Conservation (phyloP, 2,329 filamentous ascomycete genomes). For the Diaporthe sp. region DNA sequence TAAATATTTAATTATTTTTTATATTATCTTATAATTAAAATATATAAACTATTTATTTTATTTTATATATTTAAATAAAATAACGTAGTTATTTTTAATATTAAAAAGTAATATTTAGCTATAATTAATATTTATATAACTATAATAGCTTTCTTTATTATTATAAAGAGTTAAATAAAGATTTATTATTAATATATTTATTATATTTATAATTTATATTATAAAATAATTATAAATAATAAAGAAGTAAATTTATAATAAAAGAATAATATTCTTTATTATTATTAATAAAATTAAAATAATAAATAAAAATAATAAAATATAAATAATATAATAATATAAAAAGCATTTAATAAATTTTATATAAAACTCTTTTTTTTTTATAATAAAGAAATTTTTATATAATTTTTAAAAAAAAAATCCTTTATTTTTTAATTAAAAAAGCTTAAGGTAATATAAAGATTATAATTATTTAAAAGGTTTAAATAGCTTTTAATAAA, state of each 20-base stretch:
- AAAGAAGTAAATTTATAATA: background rate
- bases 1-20: background rate
- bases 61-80: background rate
- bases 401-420: no score
- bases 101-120: background rate
- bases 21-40: background rate
- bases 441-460: background rate
- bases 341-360: background rate
- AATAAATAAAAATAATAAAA: background rate
- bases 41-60: background rate
- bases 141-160: no score
- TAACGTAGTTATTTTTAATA: background rate
- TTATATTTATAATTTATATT: background rate
- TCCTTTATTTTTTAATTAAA: no score
- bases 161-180: no score
- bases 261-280: background rate
- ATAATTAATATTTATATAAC: background rate
- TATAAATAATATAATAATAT: background rate
- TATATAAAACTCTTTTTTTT: background rate
- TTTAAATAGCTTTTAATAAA: background rate
- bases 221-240: background rate
- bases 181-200: background rate
- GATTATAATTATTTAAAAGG: background rate
- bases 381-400: background rate
- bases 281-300: background rate